Conservation (phyloP, 2,329 filamentous ascomycete species). For the Fusarium circinatum region DNA sequence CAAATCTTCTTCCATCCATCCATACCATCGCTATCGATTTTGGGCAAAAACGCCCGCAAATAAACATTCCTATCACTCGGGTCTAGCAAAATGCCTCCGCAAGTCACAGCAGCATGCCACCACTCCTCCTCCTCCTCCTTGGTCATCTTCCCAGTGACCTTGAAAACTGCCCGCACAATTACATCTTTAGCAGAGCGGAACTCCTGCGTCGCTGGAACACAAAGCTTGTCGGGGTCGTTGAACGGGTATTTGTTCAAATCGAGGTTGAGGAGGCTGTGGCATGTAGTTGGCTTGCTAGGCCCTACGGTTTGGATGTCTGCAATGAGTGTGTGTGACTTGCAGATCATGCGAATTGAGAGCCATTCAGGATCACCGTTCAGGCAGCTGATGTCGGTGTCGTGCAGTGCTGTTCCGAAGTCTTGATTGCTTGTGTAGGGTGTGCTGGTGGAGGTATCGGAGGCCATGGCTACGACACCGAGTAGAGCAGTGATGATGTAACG, state of each 20-base stretch:
- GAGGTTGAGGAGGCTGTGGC: not conserved
- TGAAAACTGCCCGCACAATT: not conserved
- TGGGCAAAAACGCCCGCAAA: not conserved
- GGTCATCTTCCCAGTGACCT: not conserved
- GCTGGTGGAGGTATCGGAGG: not conserved
- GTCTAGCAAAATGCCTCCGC: not conserved
- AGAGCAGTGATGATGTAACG: not conserved
- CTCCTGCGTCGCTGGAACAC: not conserved
- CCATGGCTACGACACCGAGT: not conserved
- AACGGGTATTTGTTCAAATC: not conserved
- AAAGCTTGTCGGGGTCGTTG: not conserved
- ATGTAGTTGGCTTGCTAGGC: not conserved
- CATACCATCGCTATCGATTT: not conserved
- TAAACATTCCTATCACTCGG: not conserved
- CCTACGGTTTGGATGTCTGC: not conserved
- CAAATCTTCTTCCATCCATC: not conserved
- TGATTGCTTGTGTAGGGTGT: not conserved
- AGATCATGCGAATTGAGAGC: not conserved
- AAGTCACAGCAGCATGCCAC: fast-evolving
- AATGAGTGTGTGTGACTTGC: not conserved
- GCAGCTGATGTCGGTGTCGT: not conserved
- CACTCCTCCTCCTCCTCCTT: not conserved
- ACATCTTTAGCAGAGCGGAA: not conserved
- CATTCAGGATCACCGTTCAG: too few relatives aligned
- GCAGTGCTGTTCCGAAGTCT: too few relatives aligned